These are phyloP conservation scores for Anthracocystis walkeri DNA, from an alignment of 1,284 basidiomycete species.

Conservation along the genomic window DNA sequence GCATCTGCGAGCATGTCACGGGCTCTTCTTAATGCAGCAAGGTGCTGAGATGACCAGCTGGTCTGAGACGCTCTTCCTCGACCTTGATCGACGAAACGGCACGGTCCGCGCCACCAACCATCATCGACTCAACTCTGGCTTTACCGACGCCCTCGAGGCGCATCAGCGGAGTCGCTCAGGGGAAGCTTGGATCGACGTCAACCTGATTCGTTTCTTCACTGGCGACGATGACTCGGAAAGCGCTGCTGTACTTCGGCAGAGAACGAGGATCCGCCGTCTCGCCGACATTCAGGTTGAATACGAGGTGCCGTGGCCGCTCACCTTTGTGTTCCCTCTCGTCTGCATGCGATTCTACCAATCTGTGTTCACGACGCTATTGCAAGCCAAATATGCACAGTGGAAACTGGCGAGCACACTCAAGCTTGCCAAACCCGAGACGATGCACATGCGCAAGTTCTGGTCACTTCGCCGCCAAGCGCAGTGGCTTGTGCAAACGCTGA, in stretches of 20 bases:
- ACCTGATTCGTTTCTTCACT: slow-evolving; percentile 27
- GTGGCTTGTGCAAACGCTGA: slow-evolving; percentile 42
- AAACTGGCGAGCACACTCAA: slow-evolving; percentile 35
- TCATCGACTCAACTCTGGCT: slow-evolving; percentile 36
- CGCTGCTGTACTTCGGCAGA: slow-evolving; percentile 17
- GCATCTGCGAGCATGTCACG: slow-evolving; percentile 39
- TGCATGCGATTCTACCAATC: slow-evolving; percentile 43
- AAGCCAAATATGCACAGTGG: slow-evolving; percentile 37
- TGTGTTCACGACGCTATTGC: slow-evolving; percentile 39
- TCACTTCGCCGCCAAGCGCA: slow-evolving; percentile 34
- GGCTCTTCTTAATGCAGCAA: slow-evolving; percentile 47
- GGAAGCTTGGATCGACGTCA: slow-evolving; percentile 41
- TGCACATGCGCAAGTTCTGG: slow-evolving; percentile 49
- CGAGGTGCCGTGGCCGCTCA: slow-evolving; percentile 49
- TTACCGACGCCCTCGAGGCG: slow-evolving; percentile 31
- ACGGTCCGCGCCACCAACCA: slow-evolving; percentile 17
- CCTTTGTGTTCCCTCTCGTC: slow-evolving; percentile 25
- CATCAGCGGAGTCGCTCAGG: slow-evolving; percentile 5
- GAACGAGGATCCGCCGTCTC: slow-evolving; percentile 28
- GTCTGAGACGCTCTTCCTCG: slow-evolving; percentile 33
- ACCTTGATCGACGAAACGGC: slow-evolving; percentile 33
- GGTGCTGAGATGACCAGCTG: slow-evolving; percentile 47
- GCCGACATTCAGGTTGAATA: slow-evolving; percentile 39
- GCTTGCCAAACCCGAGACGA: slow-evolving; percentile 30
- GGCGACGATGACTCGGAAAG: slow-evolving; percentile 21